Evolutionary conservation across 345 rosid genomes (phyloP).

Genomic region (Eucalyptus pumila): DNA sequence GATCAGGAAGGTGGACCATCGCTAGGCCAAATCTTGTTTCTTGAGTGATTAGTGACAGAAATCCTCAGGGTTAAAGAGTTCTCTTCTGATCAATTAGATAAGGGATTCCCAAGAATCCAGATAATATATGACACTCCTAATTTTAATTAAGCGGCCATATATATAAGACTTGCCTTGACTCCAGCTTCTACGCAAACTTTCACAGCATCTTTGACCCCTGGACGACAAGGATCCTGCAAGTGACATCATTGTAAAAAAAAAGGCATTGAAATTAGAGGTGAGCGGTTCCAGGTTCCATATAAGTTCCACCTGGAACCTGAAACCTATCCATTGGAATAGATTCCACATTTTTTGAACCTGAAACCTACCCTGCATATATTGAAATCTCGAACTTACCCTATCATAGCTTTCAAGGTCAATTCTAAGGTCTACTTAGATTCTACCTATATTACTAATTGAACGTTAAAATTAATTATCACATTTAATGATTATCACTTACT

Average conservation of each 20-base stretch:
- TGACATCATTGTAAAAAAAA: not conserved
- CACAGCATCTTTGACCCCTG: conserved; percentile 77
- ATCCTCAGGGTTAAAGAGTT: not conserved
- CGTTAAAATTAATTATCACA: too few species aligned
- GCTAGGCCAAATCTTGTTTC: not conserved
- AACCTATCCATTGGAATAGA: too few species aligned
- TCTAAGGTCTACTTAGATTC: too few species aligned
- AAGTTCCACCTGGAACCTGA: rapidly evolving
- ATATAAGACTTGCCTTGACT: conserved; percentile 46
- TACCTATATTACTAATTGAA: too few species aligned
- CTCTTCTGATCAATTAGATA: not conserved
- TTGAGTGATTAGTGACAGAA: not conserved
- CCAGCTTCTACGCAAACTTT: conserved; percentile 63
- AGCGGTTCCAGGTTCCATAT: rapidly evolving
- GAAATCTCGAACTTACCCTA: rapidly evolving
- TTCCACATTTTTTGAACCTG: rapidly evolving
- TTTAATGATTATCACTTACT: rapidly evolving
- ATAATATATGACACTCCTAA: not conserved
- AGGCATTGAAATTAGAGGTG: not conserved
- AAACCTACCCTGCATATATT: rapidly evolving
- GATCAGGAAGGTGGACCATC: not conserved
- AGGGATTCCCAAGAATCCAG: not conserved
- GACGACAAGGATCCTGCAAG: conserved; percentile 96
- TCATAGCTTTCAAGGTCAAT: rapidly evolving
- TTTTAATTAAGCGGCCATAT: not conserved